These are phyloP conservation scores for Tricholoma sp. DNA, from an alignment of 768 basidiomycete genomes.

Conservation along the genomic window DNA sequence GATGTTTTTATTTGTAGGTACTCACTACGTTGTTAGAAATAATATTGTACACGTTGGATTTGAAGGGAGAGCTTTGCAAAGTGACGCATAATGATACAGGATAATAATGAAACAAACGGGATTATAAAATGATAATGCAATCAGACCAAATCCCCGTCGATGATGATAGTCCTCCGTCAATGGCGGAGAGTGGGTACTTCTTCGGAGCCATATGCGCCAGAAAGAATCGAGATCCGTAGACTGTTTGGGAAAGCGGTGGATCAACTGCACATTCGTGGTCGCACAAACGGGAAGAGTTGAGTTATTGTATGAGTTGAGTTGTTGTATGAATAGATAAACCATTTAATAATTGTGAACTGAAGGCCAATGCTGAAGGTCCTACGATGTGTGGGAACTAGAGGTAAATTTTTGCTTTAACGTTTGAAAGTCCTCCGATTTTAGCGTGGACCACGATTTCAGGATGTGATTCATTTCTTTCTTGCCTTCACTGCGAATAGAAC, in stretches of 20 bases:
- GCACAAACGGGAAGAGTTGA: not conserved
- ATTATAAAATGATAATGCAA: too few species aligned
- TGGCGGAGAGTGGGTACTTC: too few species aligned
- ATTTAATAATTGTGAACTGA: not conserved
- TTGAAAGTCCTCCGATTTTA: constrained; percentile 49
- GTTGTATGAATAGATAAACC: not conserved
- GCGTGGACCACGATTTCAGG: constrained; percentile 40
- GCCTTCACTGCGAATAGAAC: constrained; percentile 38
- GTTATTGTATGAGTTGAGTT: not conserved
- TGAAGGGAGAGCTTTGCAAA: not conserved
- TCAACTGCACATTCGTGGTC: not conserved
- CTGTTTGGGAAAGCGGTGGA: too few species aligned
- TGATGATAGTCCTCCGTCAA: too few species aligned
- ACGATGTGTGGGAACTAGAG: constrained; percentile 32
- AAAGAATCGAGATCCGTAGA: too few species aligned
- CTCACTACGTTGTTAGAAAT: not conserved
- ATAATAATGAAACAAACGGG: too few species aligned
- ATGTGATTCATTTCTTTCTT: constrained; percentile 51
- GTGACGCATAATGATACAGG: not conserved
- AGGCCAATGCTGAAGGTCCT: not conserved
- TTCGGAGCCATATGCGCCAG: too few species aligned
- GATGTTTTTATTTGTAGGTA: constrained; percentile 70
- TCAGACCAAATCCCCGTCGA: too few species aligned
- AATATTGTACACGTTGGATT: not conserved
- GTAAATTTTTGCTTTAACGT: constrained; percentile 49